Evolutionary conservation across 2,329 filamentous ascomycete genomes (phyloP), one percentile per base, ranked within the genome.

Genomic region (Zopfia rhizophila): DNA sequence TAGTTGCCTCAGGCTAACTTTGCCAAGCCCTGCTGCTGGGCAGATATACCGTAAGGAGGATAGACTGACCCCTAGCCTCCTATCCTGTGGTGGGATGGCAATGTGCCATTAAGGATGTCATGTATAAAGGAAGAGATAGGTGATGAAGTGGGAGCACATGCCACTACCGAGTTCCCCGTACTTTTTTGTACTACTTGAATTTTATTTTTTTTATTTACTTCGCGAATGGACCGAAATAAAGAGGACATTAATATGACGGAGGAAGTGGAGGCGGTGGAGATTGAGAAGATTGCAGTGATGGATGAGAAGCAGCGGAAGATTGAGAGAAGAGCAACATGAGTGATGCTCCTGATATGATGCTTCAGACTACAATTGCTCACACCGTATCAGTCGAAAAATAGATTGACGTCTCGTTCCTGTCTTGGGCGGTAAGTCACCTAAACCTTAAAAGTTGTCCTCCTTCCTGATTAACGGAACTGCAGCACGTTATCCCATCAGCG

Each of bases 351-450:
- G 7, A 13, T 14, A 16, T 4, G 12, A 14, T 24, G 5, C 3
- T 3, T 30, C 8, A 27, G 10, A 12, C 7, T 7, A 21, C 13
- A 18, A 11, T 22, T 6, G 21, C 39, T 46, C 11, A 55, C 29
- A 30, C 36, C 51, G 16, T 48, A 48, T 17, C 53, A 60, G 42
- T 58, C 60, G 21, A 62, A 71, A 52, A 62, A 55, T 65, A 13
- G 63, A 67, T 24, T 57, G 38, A 28, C 51, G 62, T 28, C 52
- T 67, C 12, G 31, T 66, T 13, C 62, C 63, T 8, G 65, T 67
- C 22, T 53, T 67, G 10, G 60, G 63, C 12, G 51, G 51, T 21
- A 28, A 51, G 36, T 58, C 52, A 29, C 35, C 45, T 7, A n/a
- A n/a, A 55, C 52, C 33, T 38, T 45, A 2, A 35, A 53, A 7